Evolutionary conservation across 1,139 yeast genomes (phyloP).

Genomic region (Taphrina betulina): DNA sequence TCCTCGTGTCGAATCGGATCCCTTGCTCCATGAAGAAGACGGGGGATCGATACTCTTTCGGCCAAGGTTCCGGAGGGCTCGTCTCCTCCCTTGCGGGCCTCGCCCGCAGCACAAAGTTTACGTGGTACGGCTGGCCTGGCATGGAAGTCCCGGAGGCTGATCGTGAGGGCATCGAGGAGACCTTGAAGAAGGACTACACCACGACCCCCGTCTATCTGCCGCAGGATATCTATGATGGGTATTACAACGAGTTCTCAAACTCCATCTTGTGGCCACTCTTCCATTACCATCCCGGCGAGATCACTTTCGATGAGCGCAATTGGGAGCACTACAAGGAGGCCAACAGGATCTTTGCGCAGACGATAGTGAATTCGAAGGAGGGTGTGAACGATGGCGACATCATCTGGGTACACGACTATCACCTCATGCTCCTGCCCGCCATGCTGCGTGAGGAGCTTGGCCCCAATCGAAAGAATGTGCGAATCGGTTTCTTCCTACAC

Average conservation of each 20-base stretch:
- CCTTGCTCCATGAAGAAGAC: conserved; percentile 82
- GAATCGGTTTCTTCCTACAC: conserved; percentile 90
- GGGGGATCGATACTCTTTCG: conserved; percentile 62
- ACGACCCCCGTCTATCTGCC: conserved; percentile 86
- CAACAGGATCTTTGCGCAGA: conserved; percentile 75
- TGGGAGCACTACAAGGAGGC: conserved; percentile 99
- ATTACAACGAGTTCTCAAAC: conserved; percentile 94
- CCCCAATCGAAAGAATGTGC: conserved; percentile 53
- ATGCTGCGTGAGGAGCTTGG: conserved; percentile 72
- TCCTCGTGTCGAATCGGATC: conserved; percentile 90
- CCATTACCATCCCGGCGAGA: conserved; percentile 99
- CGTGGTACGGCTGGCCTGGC: conserved; percentile 98
- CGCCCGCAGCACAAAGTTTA: conserved; percentile 78
- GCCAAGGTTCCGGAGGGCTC: conserved; percentile 95
- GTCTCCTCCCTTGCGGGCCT: conserved; percentile 94
- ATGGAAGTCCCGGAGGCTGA: conserved; percentile 80
- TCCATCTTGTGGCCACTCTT: conserved; percentile 94
- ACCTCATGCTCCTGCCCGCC: conserved; percentile 89
- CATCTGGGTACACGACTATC: conserved; percentile 98
- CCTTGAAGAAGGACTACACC: conserved; percentile 71
- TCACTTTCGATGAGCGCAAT: conserved; percentile 94
- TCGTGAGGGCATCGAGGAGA: conserved; percentile 64
- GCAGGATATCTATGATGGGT: conserved; percentile 89
- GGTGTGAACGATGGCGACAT: conserved; percentile 79
- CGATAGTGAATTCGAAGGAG: conserved; percentile 52